phyloP scores from a whole-genome alignment of 768 basidiomycete genomes.

The Russula brevipes region DNA sequence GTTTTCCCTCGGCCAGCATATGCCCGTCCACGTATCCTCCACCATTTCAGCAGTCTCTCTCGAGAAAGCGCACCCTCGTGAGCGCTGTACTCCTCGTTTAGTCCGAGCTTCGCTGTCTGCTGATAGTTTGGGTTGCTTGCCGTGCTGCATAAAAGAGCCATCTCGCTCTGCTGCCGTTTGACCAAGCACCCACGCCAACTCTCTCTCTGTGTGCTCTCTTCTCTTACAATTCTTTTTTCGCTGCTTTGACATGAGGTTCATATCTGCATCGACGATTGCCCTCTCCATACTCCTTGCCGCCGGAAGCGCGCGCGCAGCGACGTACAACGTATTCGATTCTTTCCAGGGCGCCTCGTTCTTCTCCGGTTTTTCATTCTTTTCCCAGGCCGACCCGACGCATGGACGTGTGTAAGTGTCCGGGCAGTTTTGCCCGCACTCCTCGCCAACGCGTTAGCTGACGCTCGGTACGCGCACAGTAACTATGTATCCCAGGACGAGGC shows the following conservation, averaged over 20 bases:
- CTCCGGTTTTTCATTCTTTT: constrained; percentile 44
- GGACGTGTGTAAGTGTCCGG: constrained; percentile 53
- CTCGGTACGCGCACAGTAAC: constrained; percentile 29
- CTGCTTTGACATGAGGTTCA: neutral
- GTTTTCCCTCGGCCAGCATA: neutral
- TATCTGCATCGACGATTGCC: neutral
- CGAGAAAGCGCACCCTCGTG: neutral
- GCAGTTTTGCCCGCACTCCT: neutral
- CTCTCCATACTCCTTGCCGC: constrained; percentile 25
- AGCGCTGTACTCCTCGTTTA: neutral
- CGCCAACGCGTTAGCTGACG: neutral
- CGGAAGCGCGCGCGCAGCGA: constrained; percentile 42
- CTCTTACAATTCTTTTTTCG: neutral
- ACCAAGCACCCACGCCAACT: neutral
- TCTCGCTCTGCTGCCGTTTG: neutral
- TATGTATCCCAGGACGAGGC: constrained; percentile 49
- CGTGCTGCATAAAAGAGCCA: constrained; percentile 3
- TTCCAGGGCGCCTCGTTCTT: constrained; percentile 46
- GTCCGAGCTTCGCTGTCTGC: neutral
- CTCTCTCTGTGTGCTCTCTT: neutral
- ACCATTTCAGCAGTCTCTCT: neutral
- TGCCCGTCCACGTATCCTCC: neutral
- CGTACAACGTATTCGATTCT: constrained; percentile 45
- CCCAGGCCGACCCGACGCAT: constrained; percentile 56
- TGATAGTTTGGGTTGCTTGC: neutral